Evolutionary conservation across 148 eudicot species (phyloP).

Genomic region (Rhododendron ovatum): DNA sequence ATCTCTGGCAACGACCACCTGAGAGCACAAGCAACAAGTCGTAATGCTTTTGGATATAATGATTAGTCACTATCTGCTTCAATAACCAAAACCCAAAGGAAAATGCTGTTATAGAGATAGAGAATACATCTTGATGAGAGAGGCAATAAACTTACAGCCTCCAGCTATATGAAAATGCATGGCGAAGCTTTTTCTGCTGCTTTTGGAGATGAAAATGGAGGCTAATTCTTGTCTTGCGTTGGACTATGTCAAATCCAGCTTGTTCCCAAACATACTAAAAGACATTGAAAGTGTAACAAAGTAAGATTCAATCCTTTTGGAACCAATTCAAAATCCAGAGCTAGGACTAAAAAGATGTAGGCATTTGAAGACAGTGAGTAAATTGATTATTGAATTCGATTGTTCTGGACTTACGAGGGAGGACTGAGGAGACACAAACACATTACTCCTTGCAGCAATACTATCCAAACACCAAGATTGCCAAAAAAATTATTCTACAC

Average conservation of each 20-base stretch:
- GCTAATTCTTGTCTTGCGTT: conserved; percentile 88
- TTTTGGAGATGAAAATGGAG: conserved; percentile 77
- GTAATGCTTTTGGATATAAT: not conserved
- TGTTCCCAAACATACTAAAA: conserved; percentile 95
- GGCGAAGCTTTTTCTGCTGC: conserved; percentile 66
- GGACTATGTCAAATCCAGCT: conserved; percentile 78
- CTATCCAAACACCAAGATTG: not conserved
- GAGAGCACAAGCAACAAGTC: conserved; percentile 1
- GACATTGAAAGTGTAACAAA: not conserved
- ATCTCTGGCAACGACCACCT: conserved; percentile 99
- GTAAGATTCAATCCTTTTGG: not conserved
- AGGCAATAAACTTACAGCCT: conserved; percentile 66
- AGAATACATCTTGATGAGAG: not conserved
- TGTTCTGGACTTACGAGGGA: not conserved
- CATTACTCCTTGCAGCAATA: not conserved
- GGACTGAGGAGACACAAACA: not conserved
- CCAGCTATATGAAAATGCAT: conserved; percentile 96
- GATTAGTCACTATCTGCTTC: not conserved
- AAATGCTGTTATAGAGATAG: not conserved
- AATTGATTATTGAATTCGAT: not conserved
- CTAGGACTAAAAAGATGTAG: not conserved
- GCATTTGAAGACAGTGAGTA: not conserved
- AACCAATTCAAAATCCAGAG: not conserved
- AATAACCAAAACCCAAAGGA: not conserved
- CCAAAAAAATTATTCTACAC: not conserved